A percentile compares a stretch with the other conserved stretches of the same genome.
Evolutionary conservation across 106 monocot species (phyloP).

Genomic region (Platanthera guangdongensis): DNA sequence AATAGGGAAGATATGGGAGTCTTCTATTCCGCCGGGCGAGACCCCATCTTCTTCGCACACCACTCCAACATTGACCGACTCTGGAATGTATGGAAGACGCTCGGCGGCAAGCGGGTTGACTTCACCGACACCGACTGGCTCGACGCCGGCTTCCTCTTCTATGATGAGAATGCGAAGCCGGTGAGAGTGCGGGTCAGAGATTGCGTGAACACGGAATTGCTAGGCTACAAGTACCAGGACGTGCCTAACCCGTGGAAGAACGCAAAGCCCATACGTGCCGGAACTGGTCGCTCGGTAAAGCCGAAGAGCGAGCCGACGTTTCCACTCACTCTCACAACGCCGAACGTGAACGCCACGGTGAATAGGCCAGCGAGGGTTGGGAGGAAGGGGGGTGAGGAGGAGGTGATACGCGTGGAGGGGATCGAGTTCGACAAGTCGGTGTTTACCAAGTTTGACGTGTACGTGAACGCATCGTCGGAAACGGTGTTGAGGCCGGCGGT

Average conservation of each 20-base stretch:
- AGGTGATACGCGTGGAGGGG: conserved; percentile 18
- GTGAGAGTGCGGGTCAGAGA: conserved; percentile 22
- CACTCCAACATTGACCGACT: conserved; percentile 22
- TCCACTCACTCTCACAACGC: background rate
- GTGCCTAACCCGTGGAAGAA: conserved; percentile 12
- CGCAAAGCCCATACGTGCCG: background rate
- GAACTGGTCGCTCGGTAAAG: background rate
- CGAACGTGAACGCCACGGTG: background rate
- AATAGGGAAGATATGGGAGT: conserved; percentile 22
- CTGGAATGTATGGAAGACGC: conserved; percentile 18
- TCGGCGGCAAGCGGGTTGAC: conserved; percentile 12
- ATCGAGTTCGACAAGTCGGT: conserved; percentile 13
- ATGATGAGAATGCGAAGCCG: conserved; percentile 29
- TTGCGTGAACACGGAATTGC: background rate
- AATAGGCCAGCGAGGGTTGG: background rate
- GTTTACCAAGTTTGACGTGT: conserved; percentile 43
- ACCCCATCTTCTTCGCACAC: conserved; percentile 25
- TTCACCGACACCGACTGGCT: conserved; percentile 31
- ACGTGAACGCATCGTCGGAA: conserved; percentile 24
- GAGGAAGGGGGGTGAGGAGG: conserved; percentile 14
- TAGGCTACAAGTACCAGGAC: conserved; percentile 8
- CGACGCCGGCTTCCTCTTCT: conserved; percentile 32
- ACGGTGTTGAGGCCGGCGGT: conserved; percentile 8
- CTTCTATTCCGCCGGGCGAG: conserved; percentile 16
- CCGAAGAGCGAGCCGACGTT: background rate